Percentiles rank a stretch among this genome's conserved stretches.
These are phyloP conservation scores for Bolboschoenoplectus hybrid DNA, from an alignment of 202 grass and related monocot species.

Conservation along the genomic window DNA sequence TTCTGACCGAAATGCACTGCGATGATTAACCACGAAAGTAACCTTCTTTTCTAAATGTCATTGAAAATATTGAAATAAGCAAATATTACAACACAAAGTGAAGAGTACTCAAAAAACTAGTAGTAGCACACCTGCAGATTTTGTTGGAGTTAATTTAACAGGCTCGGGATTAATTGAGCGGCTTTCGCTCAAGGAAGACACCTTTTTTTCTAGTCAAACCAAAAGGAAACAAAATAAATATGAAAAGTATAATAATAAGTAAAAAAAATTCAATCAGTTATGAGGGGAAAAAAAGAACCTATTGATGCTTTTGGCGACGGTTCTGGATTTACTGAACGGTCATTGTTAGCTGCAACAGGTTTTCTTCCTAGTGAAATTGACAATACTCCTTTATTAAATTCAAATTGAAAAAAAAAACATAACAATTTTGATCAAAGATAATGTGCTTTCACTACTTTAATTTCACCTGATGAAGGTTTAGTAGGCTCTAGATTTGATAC, in stretches of 20 bases:
- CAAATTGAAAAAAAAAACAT: slow-evolving; percentile 3
- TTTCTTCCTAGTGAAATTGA: slow-evolving; percentile 56
- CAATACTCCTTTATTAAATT: slow-evolving; percentile 21
- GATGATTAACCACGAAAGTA: slow-evolving; percentile 38
- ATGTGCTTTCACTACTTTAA: background rate
- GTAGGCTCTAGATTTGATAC: slow-evolving; percentile 46
- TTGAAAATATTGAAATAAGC: slow-evolving; percentile 28
- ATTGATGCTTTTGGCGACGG: slow-evolving; percentile 30
- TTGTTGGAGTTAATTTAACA: slow-evolving; percentile 44
- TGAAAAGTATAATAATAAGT: slow-evolving; percentile 3
- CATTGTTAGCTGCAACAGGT: slow-evolving; percentile 40
- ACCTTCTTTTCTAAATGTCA: slow-evolving; percentile 67
- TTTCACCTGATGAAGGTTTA: slow-evolving; percentile 48
- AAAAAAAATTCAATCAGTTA: background rate
- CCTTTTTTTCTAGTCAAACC: slow-evolving; percentile 58
- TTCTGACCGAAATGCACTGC: slow-evolving; percentile 43
- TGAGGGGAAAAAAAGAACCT: slow-evolving; percentile 27
- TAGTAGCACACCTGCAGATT: background rate
- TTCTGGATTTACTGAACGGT: slow-evolving; percentile 46
- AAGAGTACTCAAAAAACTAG: slow-evolving; percentile 22
- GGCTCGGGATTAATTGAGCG: slow-evolving; percentile 48
- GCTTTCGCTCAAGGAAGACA: slow-evolving; percentile 46
- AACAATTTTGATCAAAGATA: slow-evolving; percentile 10
- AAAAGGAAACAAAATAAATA: background rate
- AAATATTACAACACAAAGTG: background rate